Evolutionary conservation across 2,329 filamentous ascomycete species (phyloP), one percentile per base, ranked within the genome.

Genomic region (Tolypocladium inflatum): DNA sequence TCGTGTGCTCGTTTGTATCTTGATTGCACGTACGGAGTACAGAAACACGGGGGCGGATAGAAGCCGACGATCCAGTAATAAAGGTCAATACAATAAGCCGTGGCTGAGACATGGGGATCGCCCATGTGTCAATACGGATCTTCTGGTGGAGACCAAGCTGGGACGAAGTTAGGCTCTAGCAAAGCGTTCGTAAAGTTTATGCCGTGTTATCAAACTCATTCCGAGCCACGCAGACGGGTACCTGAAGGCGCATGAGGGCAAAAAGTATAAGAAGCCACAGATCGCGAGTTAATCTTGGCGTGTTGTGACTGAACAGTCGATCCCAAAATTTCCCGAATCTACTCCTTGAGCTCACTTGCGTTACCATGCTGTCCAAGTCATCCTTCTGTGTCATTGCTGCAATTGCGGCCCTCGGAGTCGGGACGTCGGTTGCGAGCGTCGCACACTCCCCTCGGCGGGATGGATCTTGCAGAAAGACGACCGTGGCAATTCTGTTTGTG

Each of bases 401-500:
- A 21, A 35, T 59, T 5, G 60, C 55, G 11, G 58, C 57, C 2
- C 26, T 63, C 35, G 21, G 10, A 6, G 41, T 55, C 53, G 54
- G 58, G 8, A 37, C 63, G 9, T 50, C 57, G 4, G 1, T 23
- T 21, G 63, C 60, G 3, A 60, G 56, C 9, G 61, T 62, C 7
- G 54, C 59, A 10, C 58, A 33, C 10, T 35, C 57, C 15, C 26
- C 35, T 21, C 35, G 53, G 2, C 17, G 51, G 2, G 50, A 58
- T 21, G 55, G 35, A 4, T 38, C 61, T 0, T 72, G 70, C 42
- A 64, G 55, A 4, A 72, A 66, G 50, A 70, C 69, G 5, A 68
- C 63, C 0, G 69, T 72, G 1, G 70, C 69, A 2, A 66, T 72
- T 11, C 63, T 72, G 66, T 68, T 45, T 60, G 64, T 60, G 11